Base-by-base conservation (phyloP, 371 early-diverging fungal species). In the Lichtheimia hyalospora region DNA sequence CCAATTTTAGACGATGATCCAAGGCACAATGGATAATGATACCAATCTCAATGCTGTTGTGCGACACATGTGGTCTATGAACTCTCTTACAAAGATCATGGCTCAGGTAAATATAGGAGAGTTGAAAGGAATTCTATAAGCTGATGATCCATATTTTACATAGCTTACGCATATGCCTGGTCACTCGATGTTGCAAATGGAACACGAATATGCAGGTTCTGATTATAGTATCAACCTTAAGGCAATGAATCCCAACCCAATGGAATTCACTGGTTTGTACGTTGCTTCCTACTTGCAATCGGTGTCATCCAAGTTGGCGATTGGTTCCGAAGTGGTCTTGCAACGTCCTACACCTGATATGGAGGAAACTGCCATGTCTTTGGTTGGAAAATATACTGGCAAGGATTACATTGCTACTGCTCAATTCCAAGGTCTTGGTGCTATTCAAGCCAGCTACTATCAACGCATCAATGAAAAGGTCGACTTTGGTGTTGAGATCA, bases 21-120 rank as follows among this genome's bases (percentile, higher is more conserved):
- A 94, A 67, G 97, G 96, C 40, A 93, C 92, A 68, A 85, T 96
- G 78, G 98, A 97, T 71, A 92, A 90, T 57, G 93, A 96, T 63
- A 71, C 74, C 55, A 81, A 81, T 61, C 66, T 81, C 46, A 77
- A 81, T 48, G 81, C 73, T 53, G 77, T 73, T n/a, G 58, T 77
- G 34, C 65, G 77, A 67, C 78, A 78, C 46, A 71, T 70, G 64
- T 81, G 78, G 78, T 74, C 73, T 20, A 63, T 62, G 20, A 48
- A 59, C 48, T 62, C 68, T 20, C 60, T 89, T 52, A 81, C 89
- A 62, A 96, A 95, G 82, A 70, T 90, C 23, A 89, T 93, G 66
- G 86, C 88, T 57, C 94, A 95, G 86, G 77, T 89, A 72, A 68
- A 58, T 50, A 49, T 56, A 12, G 2, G 20, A 49, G 49, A 34